Evolutionary conservation across 345 rosid species (phyloP).

Genomic region (Mangifera indica): DNA sequence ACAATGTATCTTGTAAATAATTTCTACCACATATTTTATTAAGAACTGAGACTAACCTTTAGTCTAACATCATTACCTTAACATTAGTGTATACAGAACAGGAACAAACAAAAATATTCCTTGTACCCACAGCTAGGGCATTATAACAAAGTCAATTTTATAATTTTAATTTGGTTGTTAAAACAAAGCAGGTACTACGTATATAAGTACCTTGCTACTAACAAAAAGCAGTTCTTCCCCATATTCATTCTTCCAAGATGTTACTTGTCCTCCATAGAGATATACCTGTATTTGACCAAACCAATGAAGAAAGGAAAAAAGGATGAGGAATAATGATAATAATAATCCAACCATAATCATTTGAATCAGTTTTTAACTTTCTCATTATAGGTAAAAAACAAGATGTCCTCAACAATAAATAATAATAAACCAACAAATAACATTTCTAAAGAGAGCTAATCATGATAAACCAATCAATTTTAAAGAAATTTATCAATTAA

Average conservation of each 20-base stretch:
- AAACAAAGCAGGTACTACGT: background rate
- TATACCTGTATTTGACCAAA: conserved; percentile 47
- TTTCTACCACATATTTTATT: background rate
- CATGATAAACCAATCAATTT: background rate
- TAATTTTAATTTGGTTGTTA: background rate
- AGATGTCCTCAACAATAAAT: background rate
- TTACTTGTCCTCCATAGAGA: conserved; percentile 77
- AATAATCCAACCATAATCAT: background rate
- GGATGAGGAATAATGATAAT: background rate
- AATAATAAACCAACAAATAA: background rate
- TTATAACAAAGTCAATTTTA: background rate
- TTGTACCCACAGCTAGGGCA: background rate
- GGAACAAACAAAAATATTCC: background rate
- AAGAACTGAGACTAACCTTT: background rate
- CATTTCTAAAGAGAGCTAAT: background rate
- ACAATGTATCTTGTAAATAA: too few species aligned
- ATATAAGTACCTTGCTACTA: conserved; percentile 60
- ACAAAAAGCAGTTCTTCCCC: conserved; percentile 80
- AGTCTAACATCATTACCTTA: too few species aligned
- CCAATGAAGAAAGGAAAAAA: background rate
- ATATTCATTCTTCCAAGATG: conserved; percentile 81
- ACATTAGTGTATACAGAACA: background rate
- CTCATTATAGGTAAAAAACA: background rate
- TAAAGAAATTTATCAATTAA: background rate
- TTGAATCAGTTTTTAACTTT: background rate